Evolutionary conservation across 1,284 basidiomycete genomes (phyloP), one percentile per base, ranked within the genome.

Genomic region (Leccinum angustisporum): DNA sequence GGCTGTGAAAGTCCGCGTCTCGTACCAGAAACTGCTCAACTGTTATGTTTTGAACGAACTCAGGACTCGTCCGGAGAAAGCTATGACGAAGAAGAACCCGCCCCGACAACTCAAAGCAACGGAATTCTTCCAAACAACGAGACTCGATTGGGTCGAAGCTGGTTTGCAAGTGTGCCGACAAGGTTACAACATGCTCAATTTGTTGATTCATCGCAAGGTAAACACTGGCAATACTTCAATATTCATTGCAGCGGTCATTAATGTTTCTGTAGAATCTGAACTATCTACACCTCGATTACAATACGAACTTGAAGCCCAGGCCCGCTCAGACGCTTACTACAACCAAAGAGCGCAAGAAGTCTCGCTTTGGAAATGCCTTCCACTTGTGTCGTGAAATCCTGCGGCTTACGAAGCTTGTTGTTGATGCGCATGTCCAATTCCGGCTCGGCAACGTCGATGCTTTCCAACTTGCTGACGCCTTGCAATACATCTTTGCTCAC

Each of bases 261-360:
- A 70, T 46, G 18, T 43, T 54, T 38, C 2, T 50, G 25, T 30
- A 92, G 91, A 98, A 98, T 76, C 78, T 99, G 76, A 98, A 98
- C 76, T 98, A 98, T 76, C 81, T 96, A 43, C 94, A 96, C 71
- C 80, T 96, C 54, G 94, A 96, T 73, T 95, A 95, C 77, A 95
- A 95, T 80, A 90, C 95, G 90, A 95, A 95, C 74, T 75, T 95
- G 79, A 98, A 98, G 25, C 25, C 25, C 25, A 25, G 25, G 80
- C 97, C 97, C 11, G 96, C 98, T 76, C 98, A 99, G 83, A 99
- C 97, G 1, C 81, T 99, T 27, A 25, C 25, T 55, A 99, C 97
- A 6, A 99, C 97, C 18, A 99, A 99, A 78, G 97, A 99, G 79
- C 92, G 97, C 61, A 99, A 99, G 81, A 99, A 99, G 83, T 98